Evolutionary conservation across 495 filamentous ascomycete species (phyloP), one percentile per base, ranked within the genome.

Genomic region (Ramalina peruviana): DNA sequence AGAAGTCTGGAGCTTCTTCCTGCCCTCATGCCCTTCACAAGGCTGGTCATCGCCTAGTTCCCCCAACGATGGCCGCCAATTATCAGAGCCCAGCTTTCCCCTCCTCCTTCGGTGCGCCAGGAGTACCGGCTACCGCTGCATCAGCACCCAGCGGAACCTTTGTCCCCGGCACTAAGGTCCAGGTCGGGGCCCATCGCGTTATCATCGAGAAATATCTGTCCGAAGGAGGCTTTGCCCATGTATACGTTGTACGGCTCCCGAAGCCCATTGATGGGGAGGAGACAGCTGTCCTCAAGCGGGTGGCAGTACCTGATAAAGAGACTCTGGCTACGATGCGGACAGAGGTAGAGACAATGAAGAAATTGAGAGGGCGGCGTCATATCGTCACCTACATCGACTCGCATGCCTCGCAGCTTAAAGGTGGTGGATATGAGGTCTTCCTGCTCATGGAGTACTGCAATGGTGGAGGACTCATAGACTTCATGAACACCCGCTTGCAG

Each of bases 291-390:
- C 70, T 98, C 58, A 98, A 98, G 72, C 75, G 92, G 59, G 92
- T 98, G 40, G 92, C 93, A n/a, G 92, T 97, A 30, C 86, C 93
- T 38, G 92, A 98, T 63, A 94, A 92, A 72, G 82, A 92, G 58
- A 77, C 88, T 46, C 74, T 98, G 62, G 85, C 88, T 26, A 88
- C 81, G 64, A 96, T 97, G 92, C 83, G 93, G 61, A 97, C 83
- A 51, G 92, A 98, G 73, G 92, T 97, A 48, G 92, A 98, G 68
- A 98, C 92, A 17, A 98, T 98, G 92, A 98, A 98, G 78, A 86
- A 89, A 60, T 71, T 98, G 52, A 94, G 93, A 73, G 93, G 93
- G 33, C 92, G 96, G 71, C 80, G 79, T 46, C 83, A 92, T 55
- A 96, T 98, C 61, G 92, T 98, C 58, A 94, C 83, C 44, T 98